Conservation (phyloP, 225 moss, liverwort and hornwort genomes). For the Neckera pumila region DNA sequence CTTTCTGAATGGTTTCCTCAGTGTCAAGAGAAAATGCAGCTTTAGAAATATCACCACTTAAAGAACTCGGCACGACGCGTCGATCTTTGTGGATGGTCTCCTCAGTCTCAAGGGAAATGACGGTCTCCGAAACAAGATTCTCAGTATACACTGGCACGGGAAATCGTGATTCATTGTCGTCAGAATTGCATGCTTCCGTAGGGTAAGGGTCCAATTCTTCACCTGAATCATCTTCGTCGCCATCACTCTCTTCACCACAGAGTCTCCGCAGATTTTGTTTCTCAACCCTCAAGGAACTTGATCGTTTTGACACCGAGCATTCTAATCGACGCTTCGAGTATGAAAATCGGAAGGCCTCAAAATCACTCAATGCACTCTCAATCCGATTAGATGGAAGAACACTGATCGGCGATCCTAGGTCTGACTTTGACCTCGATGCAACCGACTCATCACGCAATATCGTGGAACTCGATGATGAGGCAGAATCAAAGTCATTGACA, state of each 20-base stretch:
- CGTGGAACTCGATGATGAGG: slow-evolving; percentile 38
- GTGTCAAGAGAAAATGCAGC: neutral
- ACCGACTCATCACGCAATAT: slow-evolving; percentile 22
- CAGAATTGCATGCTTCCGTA: slow-evolving; percentile 41
- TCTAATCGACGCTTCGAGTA: slow-evolving; percentile 50
- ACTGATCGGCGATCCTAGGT: slow-evolving; percentile 40
- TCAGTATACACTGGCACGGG: slow-evolving; percentile 3
- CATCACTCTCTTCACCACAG: slow-evolving; percentile 11
- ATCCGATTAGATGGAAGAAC: slow-evolving; percentile 38
- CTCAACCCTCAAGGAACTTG: slow-evolving; percentile 40
- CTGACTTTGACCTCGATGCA: slow-evolving; percentile 20
- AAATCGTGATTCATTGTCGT: slow-evolving; percentile 33
- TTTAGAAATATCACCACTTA: slow-evolving; percentile 7
- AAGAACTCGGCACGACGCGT: slow-evolving; percentile 7
- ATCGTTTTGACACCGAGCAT: slow-evolving; percentile 31
- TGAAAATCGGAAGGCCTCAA: slow-evolving; percentile 49
- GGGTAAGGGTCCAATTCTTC: slow-evolving; percentile 50
- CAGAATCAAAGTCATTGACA: slow-evolving; percentile 30
- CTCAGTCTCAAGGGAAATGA: neutral
- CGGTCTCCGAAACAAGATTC: slow-evolving; percentile 1
- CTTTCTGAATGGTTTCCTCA: slow-evolving; percentile 12
- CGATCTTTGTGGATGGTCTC: slow-evolving; percentile 2
- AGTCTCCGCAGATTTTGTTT: slow-evolving; percentile 22
- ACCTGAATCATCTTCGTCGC: slow-evolving; percentile 23
- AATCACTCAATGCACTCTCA: slow-evolving; percentile 25